Conservation (phyloP, 1,284 basidiomycete genomes). For the Sporisorium reilianum region DNA sequence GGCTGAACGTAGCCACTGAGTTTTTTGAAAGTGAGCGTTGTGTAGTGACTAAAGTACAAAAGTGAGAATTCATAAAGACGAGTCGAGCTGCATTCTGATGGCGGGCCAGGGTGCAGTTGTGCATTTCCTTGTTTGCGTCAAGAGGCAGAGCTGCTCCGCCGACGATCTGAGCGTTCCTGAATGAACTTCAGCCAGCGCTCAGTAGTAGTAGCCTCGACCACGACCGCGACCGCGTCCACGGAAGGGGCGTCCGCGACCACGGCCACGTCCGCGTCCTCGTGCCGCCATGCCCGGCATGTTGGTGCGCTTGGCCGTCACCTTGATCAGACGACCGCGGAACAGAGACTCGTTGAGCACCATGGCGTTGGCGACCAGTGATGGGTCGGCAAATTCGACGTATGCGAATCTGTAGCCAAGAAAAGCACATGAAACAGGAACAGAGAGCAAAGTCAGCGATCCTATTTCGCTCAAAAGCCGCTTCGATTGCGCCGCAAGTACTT, state of each 20-base stretch:
- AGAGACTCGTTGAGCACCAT: constrained; percentile 94
- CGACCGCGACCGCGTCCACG: constrained; percentile 58
- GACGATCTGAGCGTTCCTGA: too few species aligned
- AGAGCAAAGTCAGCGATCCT: background rate
- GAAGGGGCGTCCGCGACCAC: constrained; percentile 60
- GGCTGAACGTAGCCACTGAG: background rate
- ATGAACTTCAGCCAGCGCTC: too few species aligned
- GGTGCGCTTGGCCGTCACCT: constrained; percentile 71
- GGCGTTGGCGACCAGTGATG: constrained; percentile 91
- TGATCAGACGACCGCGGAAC: constrained; percentile 92
- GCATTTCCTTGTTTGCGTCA: background rate
- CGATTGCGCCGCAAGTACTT: constrained; percentile 61
- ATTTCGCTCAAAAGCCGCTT: background rate
- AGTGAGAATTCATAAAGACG: background rate
- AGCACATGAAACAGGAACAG: background rate
- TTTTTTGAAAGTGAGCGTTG: background rate
- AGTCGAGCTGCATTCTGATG: background rate
- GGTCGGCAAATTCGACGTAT: constrained; percentile 97
- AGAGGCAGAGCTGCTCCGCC: too few species aligned
- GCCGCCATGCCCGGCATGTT: constrained; percentile 65
- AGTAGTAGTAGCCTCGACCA: constrained; percentile 53
- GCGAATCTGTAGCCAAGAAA: constrained; percentile 79
- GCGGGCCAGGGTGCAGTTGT: background rate
- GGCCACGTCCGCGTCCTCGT: constrained; percentile 62
- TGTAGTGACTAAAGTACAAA: constrained; percentile 23